phyloP scores from a whole-genome alignment of 2,329 filamentous ascomycete species.

The Xylaria sp. region DNA sequence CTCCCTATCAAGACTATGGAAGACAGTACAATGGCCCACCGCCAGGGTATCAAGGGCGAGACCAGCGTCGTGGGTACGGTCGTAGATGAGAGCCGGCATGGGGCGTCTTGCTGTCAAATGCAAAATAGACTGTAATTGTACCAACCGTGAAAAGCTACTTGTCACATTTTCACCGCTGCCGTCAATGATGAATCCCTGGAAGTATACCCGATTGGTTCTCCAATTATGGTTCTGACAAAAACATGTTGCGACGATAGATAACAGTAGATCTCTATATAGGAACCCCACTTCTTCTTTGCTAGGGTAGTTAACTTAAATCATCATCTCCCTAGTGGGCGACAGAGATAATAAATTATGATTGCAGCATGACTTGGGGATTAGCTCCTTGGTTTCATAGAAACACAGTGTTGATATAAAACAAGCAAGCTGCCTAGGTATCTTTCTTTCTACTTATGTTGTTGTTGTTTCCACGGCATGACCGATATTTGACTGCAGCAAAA shows the following conservation, averaged over 20 bases:
- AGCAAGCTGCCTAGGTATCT: no score
- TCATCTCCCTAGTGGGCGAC: neutral
- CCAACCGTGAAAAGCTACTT: slow-evolving; percentile 2
- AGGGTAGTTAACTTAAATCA: neutral
- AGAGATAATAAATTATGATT: no score
- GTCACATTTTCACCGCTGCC: slow-evolving; percentile 3
- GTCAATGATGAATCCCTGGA: neutral
- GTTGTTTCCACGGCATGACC: no score
- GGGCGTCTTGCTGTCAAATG: neutral
- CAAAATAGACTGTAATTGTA: slow-evolving; percentile 4
- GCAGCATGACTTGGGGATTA: no score
- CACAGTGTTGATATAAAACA: no score
- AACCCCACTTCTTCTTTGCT: neutral
- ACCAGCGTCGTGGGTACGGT: slow-evolving; percentile 42
- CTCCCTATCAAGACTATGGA: slow-evolving; percentile 41
- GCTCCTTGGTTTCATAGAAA: no score
- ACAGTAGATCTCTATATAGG: neutral
- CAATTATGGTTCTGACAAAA: neutral
- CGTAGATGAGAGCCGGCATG: slow-evolving; percentile 23
- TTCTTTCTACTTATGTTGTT: no score
- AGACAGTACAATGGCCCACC: slow-evolving; percentile 45
- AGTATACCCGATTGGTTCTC: slow-evolving; percentile 17
- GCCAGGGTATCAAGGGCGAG: slow-evolving; percentile 40
- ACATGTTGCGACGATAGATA: neutral
- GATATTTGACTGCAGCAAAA: no score